These are phyloP conservation scores for Penicillium palitans DNA, from an alignment of 2,329 filamentous ascomycete genomes.

Conservation along the genomic window DNA sequence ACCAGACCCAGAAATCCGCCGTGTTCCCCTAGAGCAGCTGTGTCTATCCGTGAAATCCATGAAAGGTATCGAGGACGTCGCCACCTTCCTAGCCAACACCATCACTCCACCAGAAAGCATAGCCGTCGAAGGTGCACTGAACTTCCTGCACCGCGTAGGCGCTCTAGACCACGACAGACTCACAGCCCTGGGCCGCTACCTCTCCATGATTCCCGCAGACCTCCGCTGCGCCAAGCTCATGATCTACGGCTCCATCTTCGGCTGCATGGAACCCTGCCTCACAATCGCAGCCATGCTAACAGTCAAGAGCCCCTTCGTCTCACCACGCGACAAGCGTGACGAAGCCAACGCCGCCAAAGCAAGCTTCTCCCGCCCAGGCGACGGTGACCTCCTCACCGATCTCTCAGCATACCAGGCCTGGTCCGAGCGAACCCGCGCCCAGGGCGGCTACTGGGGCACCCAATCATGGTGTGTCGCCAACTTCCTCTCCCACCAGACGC, in stretches of 20 bases:
- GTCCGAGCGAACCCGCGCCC: constrained; percentile 62
- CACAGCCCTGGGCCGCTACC: constrained; percentile 85
- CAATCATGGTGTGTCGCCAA: constrained; percentile 78
- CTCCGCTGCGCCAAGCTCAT: constrained; percentile 91
- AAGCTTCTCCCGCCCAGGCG: constrained; percentile 66
- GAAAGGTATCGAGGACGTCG: constrained; percentile 76
- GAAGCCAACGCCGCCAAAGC: constrained; percentile 74
- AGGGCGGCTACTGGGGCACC: constrained; percentile 45
- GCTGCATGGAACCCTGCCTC: constrained; percentile 83
- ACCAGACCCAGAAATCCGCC: constrained; percentile 88
- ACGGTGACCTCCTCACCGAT: constrained; percentile 88
- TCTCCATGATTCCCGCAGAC: constrained; percentile 94
- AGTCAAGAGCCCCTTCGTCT: constrained; percentile 80
- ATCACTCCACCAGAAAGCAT: constrained; percentile 83
- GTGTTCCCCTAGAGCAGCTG: constrained; percentile 90
- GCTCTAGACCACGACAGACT: constrained; percentile 82
- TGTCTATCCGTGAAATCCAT: constrained; percentile 94
- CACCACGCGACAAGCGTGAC: constrained; percentile 78
- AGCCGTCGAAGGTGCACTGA: constrained; percentile 83
- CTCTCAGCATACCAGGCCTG: constrained; percentile 81
- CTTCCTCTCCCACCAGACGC: constrained; percentile 78
- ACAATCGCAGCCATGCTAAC: constrained; percentile 93
- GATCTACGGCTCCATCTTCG: constrained; percentile 92
- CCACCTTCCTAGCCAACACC: constrained; percentile 76
- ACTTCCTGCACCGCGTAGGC: constrained; percentile 78